Percentiles rank a stretch among this genome's conserved stretches.
Conservation (phyloP, 2,329 filamentous ascomycete genomes). For the Neoscytalidium dimidiatum region DNA sequence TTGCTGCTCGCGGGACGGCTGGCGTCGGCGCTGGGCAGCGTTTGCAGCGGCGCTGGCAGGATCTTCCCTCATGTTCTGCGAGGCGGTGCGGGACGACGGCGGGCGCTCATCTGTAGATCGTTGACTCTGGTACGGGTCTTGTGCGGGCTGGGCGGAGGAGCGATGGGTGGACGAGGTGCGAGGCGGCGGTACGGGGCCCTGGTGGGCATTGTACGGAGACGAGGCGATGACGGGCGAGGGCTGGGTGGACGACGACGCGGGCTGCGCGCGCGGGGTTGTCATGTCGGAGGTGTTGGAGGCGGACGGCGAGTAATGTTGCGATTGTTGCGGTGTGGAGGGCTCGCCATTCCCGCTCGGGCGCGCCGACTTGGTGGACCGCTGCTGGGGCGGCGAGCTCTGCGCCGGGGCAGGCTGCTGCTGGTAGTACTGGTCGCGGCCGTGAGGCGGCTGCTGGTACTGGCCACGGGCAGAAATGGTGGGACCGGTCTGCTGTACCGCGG, state of each 20-base stretch:
- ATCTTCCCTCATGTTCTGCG: conserved; percentile 26
- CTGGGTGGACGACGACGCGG: conserved; percentile 44
- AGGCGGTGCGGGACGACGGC: conserved; percentile 25
- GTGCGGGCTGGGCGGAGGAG: conserved; percentile 33
- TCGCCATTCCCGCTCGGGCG: conserved; percentile 43
- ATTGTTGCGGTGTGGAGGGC: conserved; percentile 31
- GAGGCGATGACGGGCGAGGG: conserved; percentile 45
- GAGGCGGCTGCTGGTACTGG: conserved; percentile 29
- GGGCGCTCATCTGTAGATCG: conserved; percentile 31
- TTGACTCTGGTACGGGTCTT: conserved; percentile 24
- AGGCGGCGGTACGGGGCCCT: conserved; percentile 65
- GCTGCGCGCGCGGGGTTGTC: conserved; percentile 46
- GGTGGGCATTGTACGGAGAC: conserved; percentile 59
- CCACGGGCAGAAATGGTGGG: conserved; percentile 29
- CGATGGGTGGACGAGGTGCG: conserved; percentile 77
- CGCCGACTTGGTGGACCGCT: conserved; percentile 37
- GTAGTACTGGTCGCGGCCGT: conserved; percentile 26
- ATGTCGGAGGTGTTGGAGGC: conserved; percentile 36
- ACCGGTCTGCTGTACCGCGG: conserved; percentile 36
- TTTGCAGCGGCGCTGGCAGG: conserved; percentile 27
- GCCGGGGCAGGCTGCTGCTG: conserved; percentile 24
- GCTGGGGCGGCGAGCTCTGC: conserved; percentile 36
- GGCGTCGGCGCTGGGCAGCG: conserved; percentile 47
- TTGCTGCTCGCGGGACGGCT: conserved; percentile 39
- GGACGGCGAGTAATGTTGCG: conserved; percentile 36